These are phyloP conservation scores for Lactifluus echinatus DNA, from an alignment of 768 basidiomycete species.

Conservation along the genomic window DNA sequence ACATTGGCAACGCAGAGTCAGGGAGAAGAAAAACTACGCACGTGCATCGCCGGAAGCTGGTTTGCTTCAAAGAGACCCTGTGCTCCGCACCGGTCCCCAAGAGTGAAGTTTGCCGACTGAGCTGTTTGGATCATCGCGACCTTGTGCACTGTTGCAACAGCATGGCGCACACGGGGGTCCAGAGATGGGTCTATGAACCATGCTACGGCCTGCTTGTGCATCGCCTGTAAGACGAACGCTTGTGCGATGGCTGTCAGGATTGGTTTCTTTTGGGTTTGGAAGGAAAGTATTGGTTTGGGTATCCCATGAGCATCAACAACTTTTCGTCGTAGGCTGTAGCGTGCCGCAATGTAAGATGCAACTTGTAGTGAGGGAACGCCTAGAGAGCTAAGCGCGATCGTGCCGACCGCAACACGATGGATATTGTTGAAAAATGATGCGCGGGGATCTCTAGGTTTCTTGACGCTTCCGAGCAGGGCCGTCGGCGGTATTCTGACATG, in stretches of 20 bases:
- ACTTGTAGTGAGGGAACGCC: constrained; percentile 42
- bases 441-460: constrained; percentile 11
- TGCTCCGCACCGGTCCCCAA: constrained; percentile 59
- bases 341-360: constrained; percentile 47
- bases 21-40: constrained; percentile 22
- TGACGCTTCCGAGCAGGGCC: constrained; percentile 23
- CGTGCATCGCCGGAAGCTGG: constrained; percentile 48
- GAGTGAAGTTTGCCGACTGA: constrained; percentile 33
- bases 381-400: constrained; percentile 21
- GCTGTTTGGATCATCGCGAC: constrained; percentile 34
- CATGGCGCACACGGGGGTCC: constrained; percentile 45
- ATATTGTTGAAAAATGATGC: constrained; percentile 19
- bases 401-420: constrained; percentile 23
- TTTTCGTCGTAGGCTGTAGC: constrained; percentile 48
- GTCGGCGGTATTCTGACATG: constrained; percentile 25
- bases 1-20: constrained; percentile 27
- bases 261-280: constrained; percentile 59
- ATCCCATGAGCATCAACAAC: constrained; percentile 35
- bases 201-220: constrained; percentile 33
- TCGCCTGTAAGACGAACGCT: constrained; percentile 39
- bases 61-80: constrained; percentile 61
- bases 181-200: constrained; percentile 32
- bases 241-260: constrained; percentile 45
- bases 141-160: constrained; percentile 48
- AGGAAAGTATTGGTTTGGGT: constrained; percentile 47